phyloP scores from a whole-genome alignment of 257 asterid genomes.

The Striga asiatica region DNA sequence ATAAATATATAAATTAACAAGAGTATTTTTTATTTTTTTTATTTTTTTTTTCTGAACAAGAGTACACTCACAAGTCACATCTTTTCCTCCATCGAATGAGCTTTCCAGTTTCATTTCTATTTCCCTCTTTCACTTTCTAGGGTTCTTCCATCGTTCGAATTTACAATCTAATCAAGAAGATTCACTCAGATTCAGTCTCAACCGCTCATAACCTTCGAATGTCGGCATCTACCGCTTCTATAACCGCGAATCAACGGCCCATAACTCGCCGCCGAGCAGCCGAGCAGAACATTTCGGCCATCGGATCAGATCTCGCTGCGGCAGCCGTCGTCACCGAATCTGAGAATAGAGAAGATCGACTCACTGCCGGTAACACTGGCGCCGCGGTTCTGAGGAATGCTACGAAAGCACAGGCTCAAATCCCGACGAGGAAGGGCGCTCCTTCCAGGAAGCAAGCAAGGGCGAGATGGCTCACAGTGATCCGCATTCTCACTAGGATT shows the following conservation, averaged over 20 bases:
- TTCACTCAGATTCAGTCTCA: background rate
- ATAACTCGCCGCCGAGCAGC: conserved; percentile 64
- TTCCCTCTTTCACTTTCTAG: too few species aligned
- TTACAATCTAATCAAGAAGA: background rate
- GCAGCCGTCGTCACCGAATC: conserved; percentile 24
- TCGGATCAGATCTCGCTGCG: conserved; percentile 26
- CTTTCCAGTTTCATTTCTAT: too few species aligned
- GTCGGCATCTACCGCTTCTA: conserved; percentile 79
- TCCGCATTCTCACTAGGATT: conserved; percentile 51
- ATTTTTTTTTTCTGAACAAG: too few species aligned
- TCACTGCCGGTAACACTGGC: conserved; percentile 31
- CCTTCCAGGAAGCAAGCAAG: conserved; percentile 32
- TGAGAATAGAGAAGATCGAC: conserved; percentile 17
- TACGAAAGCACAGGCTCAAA: conserved; percentile 26
- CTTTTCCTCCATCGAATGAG: too few species aligned
- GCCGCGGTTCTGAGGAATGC: conserved; percentile 27
- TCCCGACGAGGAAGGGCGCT: conserved; percentile 23
- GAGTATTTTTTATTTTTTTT: too few species aligned
- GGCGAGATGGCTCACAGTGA: conserved; percentile 59
- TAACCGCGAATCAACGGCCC: conserved; percentile 51
- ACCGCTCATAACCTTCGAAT: conserved; percentile 18
- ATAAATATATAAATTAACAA: too few species aligned
- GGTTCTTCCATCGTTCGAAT: background rate
- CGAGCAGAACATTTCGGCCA: conserved; percentile 29
- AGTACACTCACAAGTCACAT: too few species aligned